Percentiles rank a stretch among this genome's conserved stretches.
Evolutionary conservation across 192 early-diverging fungal species (phyloP).

Genomic region (Endogone sp.): DNA sequence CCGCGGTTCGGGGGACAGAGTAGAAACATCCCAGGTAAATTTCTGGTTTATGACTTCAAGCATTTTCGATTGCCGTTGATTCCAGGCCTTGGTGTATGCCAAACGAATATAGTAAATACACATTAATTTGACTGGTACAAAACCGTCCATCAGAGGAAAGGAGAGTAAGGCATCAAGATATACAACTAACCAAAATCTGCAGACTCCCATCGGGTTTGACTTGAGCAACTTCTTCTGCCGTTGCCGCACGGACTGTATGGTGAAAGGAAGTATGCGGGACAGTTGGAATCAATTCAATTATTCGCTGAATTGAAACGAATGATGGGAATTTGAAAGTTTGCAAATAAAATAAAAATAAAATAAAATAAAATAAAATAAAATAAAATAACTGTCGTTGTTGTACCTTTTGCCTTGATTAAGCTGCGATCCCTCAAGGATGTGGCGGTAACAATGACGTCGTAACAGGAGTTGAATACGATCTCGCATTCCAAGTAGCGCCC

Average conservation of each 20-base stretch:
- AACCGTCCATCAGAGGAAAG: not conserved
- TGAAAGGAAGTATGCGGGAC: too few species aligned
- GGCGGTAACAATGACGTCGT: constrained; percentile 15
- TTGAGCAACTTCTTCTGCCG: not conserved
- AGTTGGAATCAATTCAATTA: too few species aligned
- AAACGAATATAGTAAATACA: too few species aligned
- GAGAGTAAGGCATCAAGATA: not conserved
- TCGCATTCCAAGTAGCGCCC: constrained; percentile 21
- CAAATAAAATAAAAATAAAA: too few species aligned
- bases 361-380: too few species aligned
- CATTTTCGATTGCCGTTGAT: not conserved
- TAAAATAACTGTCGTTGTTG: not conserved
- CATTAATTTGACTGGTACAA: too few species aligned
- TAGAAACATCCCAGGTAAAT: constrained; percentile 22
- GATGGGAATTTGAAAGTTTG: too few species aligned
- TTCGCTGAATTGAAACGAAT: too few species aligned
- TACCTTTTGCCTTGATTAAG: not conserved
- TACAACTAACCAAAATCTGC: not conserved
- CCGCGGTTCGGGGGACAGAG: constrained; percentile 25
- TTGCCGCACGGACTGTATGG: constrained; percentile 5
- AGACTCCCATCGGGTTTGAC: not conserved
- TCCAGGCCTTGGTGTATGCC: constrained; percentile 2
- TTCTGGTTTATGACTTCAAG: not conserved
- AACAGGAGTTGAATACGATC: constrained; percentile 22
- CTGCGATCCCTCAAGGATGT: not conserved